These are phyloP conservation scores for Malassezia sp. DNA, from an alignment of 1,284 basidiomycete genomes.

Conservation along the genomic window DNA sequence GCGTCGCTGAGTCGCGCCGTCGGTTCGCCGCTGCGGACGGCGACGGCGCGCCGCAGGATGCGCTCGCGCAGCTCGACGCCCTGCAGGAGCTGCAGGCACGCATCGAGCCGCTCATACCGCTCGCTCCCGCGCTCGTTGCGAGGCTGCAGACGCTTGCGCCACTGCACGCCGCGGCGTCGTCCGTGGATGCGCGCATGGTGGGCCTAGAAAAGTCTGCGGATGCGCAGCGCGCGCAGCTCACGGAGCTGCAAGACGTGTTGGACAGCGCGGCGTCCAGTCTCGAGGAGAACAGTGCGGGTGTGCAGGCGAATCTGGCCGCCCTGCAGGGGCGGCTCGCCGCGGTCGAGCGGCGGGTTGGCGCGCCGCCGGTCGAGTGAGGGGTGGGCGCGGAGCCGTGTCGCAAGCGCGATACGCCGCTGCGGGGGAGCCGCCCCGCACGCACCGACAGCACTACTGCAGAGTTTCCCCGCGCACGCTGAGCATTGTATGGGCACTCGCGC, in stretches of 20 bases:
- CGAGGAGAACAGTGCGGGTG: conserved; percentile 54
- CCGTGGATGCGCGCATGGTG: conserved; percentile 56
- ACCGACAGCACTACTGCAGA: no score
- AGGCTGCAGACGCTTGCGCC: conserved; percentile 71
- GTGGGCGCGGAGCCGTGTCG: no score
- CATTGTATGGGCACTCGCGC: no score
- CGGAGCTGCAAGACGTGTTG: conserved; percentile 61
- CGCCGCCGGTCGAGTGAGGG: no score
- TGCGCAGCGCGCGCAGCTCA: conserved; percentile 56
- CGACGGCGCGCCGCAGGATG: conserved; percentile 48
- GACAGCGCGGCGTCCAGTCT: conserved; percentile 50
- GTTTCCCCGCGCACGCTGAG: no score
- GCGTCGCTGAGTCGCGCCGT: conserved; percentile 55
- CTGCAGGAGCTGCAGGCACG: conserved; percentile 66
- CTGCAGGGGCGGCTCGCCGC: conserved; percentile 62
- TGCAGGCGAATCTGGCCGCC: conserved; percentile 50
- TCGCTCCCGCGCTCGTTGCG: conserved; percentile 79
- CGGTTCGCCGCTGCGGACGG: conserved; percentile 41
- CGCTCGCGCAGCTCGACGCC: conserved; percentile 22
- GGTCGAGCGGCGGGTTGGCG: conserved; percentile 50
- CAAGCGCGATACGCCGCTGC: no score
- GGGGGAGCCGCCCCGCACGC: no score
- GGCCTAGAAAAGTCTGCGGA: conserved; percentile 63
- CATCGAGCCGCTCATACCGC: conserved; percentile 72
- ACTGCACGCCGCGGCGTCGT: conserved; percentile 68